Conservation (phyloP, 2,329 filamentous ascomycete genomes). For the Nemania diffusa region DNA sequence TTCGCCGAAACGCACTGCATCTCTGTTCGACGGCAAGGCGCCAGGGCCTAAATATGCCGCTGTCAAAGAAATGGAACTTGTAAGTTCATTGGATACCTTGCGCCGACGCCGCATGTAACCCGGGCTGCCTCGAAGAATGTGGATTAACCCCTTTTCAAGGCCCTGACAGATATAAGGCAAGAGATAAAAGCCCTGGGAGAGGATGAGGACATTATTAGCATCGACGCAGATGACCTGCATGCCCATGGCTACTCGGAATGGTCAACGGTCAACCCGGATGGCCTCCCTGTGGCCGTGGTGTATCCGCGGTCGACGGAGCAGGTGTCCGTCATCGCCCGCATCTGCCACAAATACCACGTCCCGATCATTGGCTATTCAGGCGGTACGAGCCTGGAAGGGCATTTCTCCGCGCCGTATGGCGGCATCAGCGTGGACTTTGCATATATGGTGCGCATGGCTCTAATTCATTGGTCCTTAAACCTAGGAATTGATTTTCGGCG, state of each 20-base stretch:
- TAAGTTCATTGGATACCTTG: slow-evolving; percentile 42
- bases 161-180: slow-evolving; percentile 64
- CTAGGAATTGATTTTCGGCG: not conserved
- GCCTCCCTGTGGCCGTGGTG: slow-evolving; percentile 70
- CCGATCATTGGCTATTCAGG: slow-evolving; percentile 90
- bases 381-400: slow-evolving; percentile 86
- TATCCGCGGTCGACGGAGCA: slow-evolving; percentile 71
- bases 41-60: slow-evolving; percentile 57
- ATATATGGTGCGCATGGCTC: slow-evolving; percentile 66
- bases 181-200: slow-evolving; percentile 50
- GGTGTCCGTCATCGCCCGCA: slow-evolving; percentile 68
- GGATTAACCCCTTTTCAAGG: slow-evolving; percentile 52
- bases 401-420: slow-evolving; percentile 87
- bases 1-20: slow-evolving; percentile 39
- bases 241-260: slow-evolving; percentile 75
- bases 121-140: not conserved
- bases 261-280: slow-evolving; percentile 70
- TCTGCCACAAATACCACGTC: slow-evolving; percentile 82
- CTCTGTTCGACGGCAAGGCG: slow-evolving; percentile 46
- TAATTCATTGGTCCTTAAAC: not conserved
- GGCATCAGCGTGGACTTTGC: slow-evolving; percentile 91
- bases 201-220: slow-evolving; percentile 68
- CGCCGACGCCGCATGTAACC: not conserved
- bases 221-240: slow-evolving; percentile 69
- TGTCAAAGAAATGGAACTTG: slow-evolving; percentile 62